Evolutionary conservation across 2,329 filamentous ascomycete genomes (phyloP), one percentile per base, ranked within the genome.

Genomic region (Cladophialophora immunda): DNA sequence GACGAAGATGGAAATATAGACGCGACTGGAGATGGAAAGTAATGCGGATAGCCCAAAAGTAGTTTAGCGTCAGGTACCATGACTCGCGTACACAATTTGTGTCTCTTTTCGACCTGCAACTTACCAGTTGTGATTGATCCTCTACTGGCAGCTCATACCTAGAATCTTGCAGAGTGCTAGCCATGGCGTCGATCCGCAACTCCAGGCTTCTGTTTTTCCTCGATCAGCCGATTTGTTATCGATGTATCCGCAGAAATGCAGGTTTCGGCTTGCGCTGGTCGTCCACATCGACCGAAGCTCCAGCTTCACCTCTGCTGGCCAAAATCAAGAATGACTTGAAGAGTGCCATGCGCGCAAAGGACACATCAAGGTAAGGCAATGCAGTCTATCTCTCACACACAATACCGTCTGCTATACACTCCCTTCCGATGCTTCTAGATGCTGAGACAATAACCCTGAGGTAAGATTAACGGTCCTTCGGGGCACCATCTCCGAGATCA

Each of bases 281-380:
- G 27, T 80, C 79, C 22, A 72, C 74, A 22, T 71, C 74, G 36
- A 73, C 77, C 25, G 68, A 75, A 50, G 62, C 76, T 64, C 80
- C 82, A 63, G 32, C 63, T 27, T 56, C 63, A 27, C 79, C 81
- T 11, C 74, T 84, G 63, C 79, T 84, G 73, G 72, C 75, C 55
- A 81, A 79, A 66, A 73, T 84, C 64, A 78, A 79, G 62, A 72
- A 77, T 66, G 82, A 84, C 72, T 74, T 84, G 53, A 84, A 84
- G 73, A 75, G 73, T 50, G 82, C 82, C 56, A 83, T 84, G 82
- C 77, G 78, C 69, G 81, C 81, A 17, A 84, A 83, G 74, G 82
- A 84, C 67, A 80, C 76, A 25, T 70, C 78, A 15, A 79, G 80
- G 82, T 83, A 75, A 36, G 67, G 54, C 52, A 9, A 4, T 34